These are phyloP conservation scores for Asparagopsis taxiformis DNA, from an alignment of 31 red algal genomes.

Conservation along the genomic window DNA sequence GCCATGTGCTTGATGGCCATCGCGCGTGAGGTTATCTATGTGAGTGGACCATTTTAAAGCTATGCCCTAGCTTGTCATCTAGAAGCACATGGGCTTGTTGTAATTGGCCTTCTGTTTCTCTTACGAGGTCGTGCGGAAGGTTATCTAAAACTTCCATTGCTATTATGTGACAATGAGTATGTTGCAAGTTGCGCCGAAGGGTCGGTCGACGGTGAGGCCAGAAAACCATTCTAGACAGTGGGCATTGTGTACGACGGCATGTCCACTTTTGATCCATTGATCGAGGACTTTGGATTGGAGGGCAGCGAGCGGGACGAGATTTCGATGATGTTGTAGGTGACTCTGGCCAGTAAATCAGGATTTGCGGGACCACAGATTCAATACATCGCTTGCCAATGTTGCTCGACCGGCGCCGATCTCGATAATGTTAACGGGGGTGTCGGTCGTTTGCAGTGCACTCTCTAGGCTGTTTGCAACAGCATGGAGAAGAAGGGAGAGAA, in stretches of 20 bases:
- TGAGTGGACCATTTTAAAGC: conserved; percentile 13
- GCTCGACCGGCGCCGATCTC: conserved; percentile 86
- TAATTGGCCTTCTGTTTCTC: conserved; percentile 5
- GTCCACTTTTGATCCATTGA: conserved; percentile 36
- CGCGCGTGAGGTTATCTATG: conserved; percentile 7
- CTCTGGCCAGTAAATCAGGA: conserved; percentile 19
- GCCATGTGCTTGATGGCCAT: not conserved
- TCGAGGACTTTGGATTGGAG: conserved; percentile 41
- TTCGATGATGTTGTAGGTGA: conserved; percentile 68
- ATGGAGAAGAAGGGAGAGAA: conserved; percentile 77
- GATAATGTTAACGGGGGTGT: conserved; percentile 52
- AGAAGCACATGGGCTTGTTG: conserved; percentile 13
- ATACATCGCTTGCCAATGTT: conserved; percentile 62
- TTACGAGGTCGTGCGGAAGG: conserved; percentile 73
- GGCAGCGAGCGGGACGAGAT: conserved; percentile 60
- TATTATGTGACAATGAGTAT: conserved; percentile 49
- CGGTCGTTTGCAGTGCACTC: not conserved
- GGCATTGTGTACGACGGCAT: conserved; percentile 15
- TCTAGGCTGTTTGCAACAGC: conserved; percentile 63
- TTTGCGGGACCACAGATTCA: conserved; percentile 25
- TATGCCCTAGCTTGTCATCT: not conserved
- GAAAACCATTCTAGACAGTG: conserved; percentile 41
- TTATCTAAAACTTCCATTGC: conserved; percentile 90
- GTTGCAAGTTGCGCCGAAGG: not conserved
- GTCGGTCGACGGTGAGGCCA: not conserved